Evolutionary conservation across 176 grass and related monocot genomes (phyloP), one percentile per base, ranked within the genome.

Genomic region (Raddia distichophylla): DNA sequence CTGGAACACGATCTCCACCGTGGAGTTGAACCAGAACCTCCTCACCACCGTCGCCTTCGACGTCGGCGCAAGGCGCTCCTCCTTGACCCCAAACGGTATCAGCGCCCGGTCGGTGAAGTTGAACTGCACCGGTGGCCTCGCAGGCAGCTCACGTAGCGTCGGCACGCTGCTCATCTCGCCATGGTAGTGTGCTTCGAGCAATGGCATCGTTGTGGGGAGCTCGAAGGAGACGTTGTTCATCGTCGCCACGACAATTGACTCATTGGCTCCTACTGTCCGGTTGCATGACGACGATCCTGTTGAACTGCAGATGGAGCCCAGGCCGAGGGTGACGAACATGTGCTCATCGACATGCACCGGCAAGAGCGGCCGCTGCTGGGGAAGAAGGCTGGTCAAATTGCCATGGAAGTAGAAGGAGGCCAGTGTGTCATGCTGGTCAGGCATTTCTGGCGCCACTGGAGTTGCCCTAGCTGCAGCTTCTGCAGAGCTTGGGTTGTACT

Each of bases 1-100:
- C 84, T 93, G 90, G 68, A 93, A 87, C 48, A 93, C 83, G 14
- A 89, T 54, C 58, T 93, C 92, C 44, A 94, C 80, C 0, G 68
- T 65, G 0, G 37, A 0, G 52, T 52, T 40, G 67, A 80, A 65
- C 11, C 12, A 7, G n/a, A 86, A 44, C 77, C 62, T 64, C 37
- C 71, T 34, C 60, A 58, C n/a, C 15, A 8, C 3, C 15, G 67
- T 79, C 12, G 8, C 84, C 67, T 43, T 80, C 3, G 10, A 34
- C 49, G 84, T 85, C 7, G 20, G 33, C 43, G 20, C 53, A 2
- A 82, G 58, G 14, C 0, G 22, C 20, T 3, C n/a, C 37, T 46
- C 48, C 52, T 19, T 7, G 5, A 10, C 37, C 0, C 73, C 73
- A 0, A 3, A 13, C 17, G 73, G 73, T 3, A 59, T 75, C 35